phyloP scores from a whole-genome alignment of 2,329 filamentous ascomycete species.

The Ramularia collo-cygni region DNA sequence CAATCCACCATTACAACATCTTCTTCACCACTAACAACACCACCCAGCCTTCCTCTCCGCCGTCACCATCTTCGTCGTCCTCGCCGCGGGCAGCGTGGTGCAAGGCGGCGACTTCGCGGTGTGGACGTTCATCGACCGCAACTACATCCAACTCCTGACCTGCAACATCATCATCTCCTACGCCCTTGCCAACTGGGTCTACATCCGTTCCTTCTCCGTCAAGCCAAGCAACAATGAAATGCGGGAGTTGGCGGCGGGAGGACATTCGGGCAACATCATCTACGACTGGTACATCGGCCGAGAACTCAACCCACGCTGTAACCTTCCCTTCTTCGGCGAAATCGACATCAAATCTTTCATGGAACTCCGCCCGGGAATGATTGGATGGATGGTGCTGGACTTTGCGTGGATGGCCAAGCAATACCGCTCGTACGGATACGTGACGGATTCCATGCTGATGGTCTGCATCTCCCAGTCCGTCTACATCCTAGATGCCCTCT shows the following conservation, averaged over 20 bases:
- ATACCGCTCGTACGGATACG: slow-evolving; percentile 73
- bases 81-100: slow-evolving; percentile 65
- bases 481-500: slow-evolving; percentile 78
- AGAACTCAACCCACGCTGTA: slow-evolving; percentile 83
- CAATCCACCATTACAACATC: not conserved
- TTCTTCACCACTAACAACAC: slow-evolving; percentile 9
- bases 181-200: slow-evolving; percentile 67
- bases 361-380: slow-evolving; percentile 84
- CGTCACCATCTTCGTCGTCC: slow-evolving; percentile 62
- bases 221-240: slow-evolving; percentile 64
- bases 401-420: slow-evolving; percentile 80
- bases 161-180: slow-evolving; percentile 74
- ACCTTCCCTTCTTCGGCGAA: slow-evolving; percentile 70
- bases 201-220: slow-evolving; percentile 74
- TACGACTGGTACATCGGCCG: slow-evolving; percentile 98
- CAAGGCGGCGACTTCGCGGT: slow-evolving; percentile 77
- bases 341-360: slow-evolving; percentile 86
- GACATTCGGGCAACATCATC: slow-evolving; percentile 72
- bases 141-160: slow-evolving; percentile 80
- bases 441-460: slow-evolving; percentile 80
- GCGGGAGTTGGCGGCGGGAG: slow-evolving; percentile 75
- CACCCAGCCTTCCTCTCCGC: slow-evolving; percentile 65
- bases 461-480: slow-evolving; percentile 69
- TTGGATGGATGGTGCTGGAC: slow-evolving; percentile 83
- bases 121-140: slow-evolving; percentile 89